Conservation (phyloP, 208 protist species). For the Acanthamoeba healyi region DNA sequence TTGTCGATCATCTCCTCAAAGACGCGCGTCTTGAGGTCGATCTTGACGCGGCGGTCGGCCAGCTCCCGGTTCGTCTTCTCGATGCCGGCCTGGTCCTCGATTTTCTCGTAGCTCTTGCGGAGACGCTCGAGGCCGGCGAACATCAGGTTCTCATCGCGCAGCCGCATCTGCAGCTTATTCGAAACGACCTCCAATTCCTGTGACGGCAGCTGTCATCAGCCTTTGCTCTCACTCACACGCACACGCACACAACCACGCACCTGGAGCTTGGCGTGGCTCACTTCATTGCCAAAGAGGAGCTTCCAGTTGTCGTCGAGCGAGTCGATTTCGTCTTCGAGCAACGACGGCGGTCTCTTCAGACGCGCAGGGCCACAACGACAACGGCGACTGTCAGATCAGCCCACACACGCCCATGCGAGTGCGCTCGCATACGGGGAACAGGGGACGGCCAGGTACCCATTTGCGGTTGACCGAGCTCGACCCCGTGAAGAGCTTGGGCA, state of each 20-base stretch:
- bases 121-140: background rate
- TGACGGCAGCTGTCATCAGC: no score
- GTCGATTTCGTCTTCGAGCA: conserved; percentile 3
- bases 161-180: conserved; percentile 6
- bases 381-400: no score
- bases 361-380: background rate
- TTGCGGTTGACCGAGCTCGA: background rate
- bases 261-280: conserved; percentile 6
- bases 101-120: conserved; percentile 5
- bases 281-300: background rate
- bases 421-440: background rate
- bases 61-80: background rate
- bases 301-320: conserved; percentile 28
- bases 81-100: background rate
- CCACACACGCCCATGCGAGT: no score
- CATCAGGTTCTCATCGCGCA: conserved; percentile 9
- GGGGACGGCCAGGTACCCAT: background rate
- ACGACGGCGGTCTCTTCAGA: background rate
- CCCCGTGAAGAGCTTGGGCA: background rate
- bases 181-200: background rate
- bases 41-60: background rate
- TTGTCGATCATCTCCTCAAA: conserved; percentile 7
- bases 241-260: background rate
- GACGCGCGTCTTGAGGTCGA: background rate
- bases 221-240: background rate